These are phyloP conservation scores for Jimgerdemannia lactiflua DNA, from an alignment of 192 early-diverging fungal species.

Conservation along the genomic window DNA sequence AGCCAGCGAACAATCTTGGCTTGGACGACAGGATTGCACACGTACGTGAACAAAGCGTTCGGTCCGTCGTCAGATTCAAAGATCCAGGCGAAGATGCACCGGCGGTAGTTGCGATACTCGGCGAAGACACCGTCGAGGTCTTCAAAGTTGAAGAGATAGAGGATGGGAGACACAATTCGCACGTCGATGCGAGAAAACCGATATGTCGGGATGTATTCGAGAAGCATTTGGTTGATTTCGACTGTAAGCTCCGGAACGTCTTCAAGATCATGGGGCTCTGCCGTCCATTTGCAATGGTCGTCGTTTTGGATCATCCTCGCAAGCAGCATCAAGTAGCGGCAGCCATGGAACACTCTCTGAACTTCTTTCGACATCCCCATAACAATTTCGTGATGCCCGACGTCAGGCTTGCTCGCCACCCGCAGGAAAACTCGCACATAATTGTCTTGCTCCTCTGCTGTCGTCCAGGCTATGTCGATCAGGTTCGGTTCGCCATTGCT, in stretches of 20 bases:
- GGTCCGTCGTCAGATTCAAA: neutral
- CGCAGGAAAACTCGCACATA: too few relatives aligned
- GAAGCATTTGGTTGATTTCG: neutral
- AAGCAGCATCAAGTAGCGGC: neutral
- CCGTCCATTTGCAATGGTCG: neutral
- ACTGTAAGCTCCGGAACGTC: neutral
- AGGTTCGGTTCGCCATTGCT: neutral
- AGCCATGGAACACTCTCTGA: neutral
- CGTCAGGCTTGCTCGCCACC: too few relatives aligned
- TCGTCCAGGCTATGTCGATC: neutral
- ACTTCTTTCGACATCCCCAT: neutral
- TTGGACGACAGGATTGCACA: neutral
- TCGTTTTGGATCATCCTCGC: neutral
- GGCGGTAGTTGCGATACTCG: neutral
- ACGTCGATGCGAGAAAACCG: neutral
- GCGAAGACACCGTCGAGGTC: neutral
- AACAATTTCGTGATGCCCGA: neutral
- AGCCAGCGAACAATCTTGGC: neutral
- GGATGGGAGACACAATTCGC: neutral
- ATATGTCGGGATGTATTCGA: neutral
- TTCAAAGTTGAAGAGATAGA: neutral
- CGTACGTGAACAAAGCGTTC: neutral
- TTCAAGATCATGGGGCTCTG: neutral
- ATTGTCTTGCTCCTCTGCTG: too few relatives aligned
- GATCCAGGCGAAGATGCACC: neutral